Percentiles rank a stretch among this genome's conserved stretches.
Evolutionary conservation across 805 yeast genomes (phyloP).

Genomic region (Wickerhamomyces pijperi): DNA sequence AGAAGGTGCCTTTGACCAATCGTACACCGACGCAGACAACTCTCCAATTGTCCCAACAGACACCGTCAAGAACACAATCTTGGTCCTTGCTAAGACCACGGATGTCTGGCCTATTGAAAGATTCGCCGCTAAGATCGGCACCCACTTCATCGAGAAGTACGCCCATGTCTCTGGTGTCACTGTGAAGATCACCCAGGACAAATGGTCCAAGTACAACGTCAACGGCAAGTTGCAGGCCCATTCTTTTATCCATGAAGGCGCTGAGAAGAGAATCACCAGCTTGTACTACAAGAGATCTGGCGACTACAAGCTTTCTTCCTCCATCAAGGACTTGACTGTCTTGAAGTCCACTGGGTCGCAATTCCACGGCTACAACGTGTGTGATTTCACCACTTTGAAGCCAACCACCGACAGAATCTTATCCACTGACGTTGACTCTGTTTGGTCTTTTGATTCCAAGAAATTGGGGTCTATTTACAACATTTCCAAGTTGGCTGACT

Average conservation of each 20-base stretch:
- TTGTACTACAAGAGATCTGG: constrained; percentile 40
- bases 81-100: constrained; percentile 69
- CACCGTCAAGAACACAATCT: constrained; percentile 81
- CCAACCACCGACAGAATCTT: constrained; percentile 80
- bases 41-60: constrained; percentile 88
- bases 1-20: constrained; percentile 66
- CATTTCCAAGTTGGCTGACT: constrained; percentile 40
- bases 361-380: constrained; percentile 78
- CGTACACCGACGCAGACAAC: constrained; percentile 86
- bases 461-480: constrained; percentile 38
- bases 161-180: constrained; percentile 65
- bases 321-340: constrained; percentile 70
- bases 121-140: constrained; percentile 75
- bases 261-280: constrained; percentile 59
- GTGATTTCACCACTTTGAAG: constrained; percentile 80
- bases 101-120: constrained; percentile 88
- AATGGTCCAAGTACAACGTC: constrained; percentile 71
- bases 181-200: constrained; percentile 55
- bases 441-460: constrained; percentile 53
- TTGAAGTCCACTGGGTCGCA: constrained; percentile 87
- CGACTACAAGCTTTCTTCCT: constrained; percentile 50
- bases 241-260: constrained; percentile 78
- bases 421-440: constrained; percentile 74
- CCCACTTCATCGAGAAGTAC: constrained; percentile 73
- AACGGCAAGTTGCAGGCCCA: constrained; percentile 72